These are phyloP conservation scores for Leptoxyphium fumago DNA, from an alignment of 2,329 filamentous ascomycete genomes.

Conservation along the genomic window DNA sequence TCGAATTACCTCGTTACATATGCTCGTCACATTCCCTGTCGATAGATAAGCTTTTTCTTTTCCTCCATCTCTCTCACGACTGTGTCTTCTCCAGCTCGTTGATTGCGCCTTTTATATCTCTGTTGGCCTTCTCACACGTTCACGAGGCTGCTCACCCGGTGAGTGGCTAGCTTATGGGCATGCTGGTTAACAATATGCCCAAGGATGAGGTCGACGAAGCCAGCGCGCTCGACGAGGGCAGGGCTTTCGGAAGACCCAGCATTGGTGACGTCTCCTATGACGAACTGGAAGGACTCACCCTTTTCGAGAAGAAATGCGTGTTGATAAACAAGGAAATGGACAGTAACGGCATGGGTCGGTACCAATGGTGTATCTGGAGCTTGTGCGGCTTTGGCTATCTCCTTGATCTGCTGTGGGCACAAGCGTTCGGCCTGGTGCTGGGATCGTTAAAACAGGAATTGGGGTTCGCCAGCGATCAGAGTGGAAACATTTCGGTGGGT, in stretches of 20 bases:
- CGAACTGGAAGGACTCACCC: slow-evolving; percentile 16
- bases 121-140: too few species aligned
- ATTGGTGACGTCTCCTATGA: not conserved
- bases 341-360: slow-evolving; percentile 37
- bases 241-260: not conserved
- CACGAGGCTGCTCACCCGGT: too few species aligned
- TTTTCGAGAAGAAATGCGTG: slow-evolving; percentile 30
- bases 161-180: not conserved
- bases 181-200: not conserved
- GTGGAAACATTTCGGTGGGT: slow-evolving; percentile 36
- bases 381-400: slow-evolving; percentile 42
- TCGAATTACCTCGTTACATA: too few species aligned
- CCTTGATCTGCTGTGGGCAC: slow-evolving; percentile 43
- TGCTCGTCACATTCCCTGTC: too few species aligned
- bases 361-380: slow-evolving; percentile 37
- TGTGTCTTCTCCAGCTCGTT: too few species aligned
- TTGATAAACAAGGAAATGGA: slow-evolving; percentile 36
- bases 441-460: slow-evolving; percentile 42
- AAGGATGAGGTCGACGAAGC: not conserved
- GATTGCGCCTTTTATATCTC: too few species aligned
- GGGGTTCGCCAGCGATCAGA: slow-evolving; percentile 30
- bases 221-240: not conserved
- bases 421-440: slow-evolving; percentile 41
- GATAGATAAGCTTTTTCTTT: too few species aligned
- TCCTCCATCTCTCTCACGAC: too few species aligned